Evolutionary conservation across 345 rosid genomes (phyloP).

Genomic region (Boechera stricta): DNA sequence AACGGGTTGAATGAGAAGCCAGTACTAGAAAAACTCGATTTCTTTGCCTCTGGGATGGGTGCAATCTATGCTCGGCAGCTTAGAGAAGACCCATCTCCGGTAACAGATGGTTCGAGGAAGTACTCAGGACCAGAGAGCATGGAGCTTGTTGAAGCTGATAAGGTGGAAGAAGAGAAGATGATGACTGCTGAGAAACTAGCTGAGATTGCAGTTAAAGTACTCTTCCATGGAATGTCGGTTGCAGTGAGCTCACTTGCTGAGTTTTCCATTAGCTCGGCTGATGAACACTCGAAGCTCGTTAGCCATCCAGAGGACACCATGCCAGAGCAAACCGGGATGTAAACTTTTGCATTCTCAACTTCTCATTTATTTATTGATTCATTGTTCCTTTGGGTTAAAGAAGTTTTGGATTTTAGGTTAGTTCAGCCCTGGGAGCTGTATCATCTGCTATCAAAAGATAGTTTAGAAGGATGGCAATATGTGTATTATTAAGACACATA

Average conservation of each 20-base stretch:
- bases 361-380: conserved; percentile 2
- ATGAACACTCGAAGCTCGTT: conserved; percentile 65
- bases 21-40: conserved; percentile 82
- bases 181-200: conserved; percentile 76
- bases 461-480: conserved; percentile 21
- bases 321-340: conserved; percentile 27
- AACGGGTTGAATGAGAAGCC: conserved; percentile 63
- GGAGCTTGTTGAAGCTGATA: conserved; percentile 67
- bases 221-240: conserved; percentile 93
- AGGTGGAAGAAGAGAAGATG: conserved; percentile 57
- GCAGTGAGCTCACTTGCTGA: conserved; percentile 77
- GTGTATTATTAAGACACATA: conserved; percentile 19
- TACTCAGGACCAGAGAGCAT: conserved; percentile 46
- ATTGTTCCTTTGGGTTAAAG: background rate
- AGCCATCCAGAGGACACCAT: conserved; percentile 55
- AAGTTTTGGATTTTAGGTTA: conserved; percentile 32
- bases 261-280: conserved; percentile 65
- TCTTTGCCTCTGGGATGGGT: conserved; percentile 89
- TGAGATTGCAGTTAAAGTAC: conserved; percentile 73
- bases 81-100: conserved; percentile 55
- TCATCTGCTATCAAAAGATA: background rate
- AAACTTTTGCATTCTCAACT: background rate
- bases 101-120: conserved; percentile 59
- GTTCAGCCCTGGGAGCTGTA: background rate
- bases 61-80: conserved; percentile 71